Conservation (phyloP, 2,329 filamentous ascomycete species). For the Aspergillus transmontanensis region DNA sequence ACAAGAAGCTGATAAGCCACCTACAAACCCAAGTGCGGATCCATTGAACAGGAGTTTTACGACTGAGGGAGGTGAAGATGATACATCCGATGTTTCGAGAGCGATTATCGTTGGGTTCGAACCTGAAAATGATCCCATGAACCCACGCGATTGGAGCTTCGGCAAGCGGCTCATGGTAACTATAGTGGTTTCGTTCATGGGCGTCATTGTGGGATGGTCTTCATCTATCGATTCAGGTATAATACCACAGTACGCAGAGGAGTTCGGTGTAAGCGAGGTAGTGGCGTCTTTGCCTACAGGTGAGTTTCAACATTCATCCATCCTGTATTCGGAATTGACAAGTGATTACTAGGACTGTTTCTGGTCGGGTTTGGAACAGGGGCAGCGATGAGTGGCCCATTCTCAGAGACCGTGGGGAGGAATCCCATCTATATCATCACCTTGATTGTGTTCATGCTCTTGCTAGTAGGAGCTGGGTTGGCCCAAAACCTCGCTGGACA, state of each 20-base stretch:
- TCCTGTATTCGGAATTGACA: background rate
- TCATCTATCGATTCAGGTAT: constrained; percentile 57
- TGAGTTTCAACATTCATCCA: background rate
- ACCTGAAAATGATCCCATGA: constrained; percentile 31
- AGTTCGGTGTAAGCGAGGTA: constrained; percentile 53
- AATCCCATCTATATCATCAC: constrained; percentile 53
- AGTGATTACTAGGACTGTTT: constrained; percentile 21
- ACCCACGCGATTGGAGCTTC: constrained; percentile 44
- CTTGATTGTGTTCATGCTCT: constrained; percentile 49
- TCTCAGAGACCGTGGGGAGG: constrained; percentile 52
- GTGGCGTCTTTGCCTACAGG: constrained; percentile 52
- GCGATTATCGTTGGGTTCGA: constrained; percentile 40
- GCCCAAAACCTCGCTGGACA: constrained; percentile 51
- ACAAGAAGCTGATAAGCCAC: no score
- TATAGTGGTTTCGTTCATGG: constrained; percentile 50
- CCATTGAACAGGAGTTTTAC: no score
- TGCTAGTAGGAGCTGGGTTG: constrained; percentile 50
- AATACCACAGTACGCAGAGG: constrained; percentile 46
- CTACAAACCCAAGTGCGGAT: no score
- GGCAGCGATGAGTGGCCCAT: constrained; percentile 50
- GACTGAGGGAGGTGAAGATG: no score
- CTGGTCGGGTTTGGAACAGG: constrained; percentile 53
- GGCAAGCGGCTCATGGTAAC: constrained; percentile 42
- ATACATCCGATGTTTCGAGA: no score
- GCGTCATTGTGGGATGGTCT: constrained; percentile 53